Conservation (phyloP, 2,329 filamentous ascomycete species). For the Fusarium haematococcum region DNA sequence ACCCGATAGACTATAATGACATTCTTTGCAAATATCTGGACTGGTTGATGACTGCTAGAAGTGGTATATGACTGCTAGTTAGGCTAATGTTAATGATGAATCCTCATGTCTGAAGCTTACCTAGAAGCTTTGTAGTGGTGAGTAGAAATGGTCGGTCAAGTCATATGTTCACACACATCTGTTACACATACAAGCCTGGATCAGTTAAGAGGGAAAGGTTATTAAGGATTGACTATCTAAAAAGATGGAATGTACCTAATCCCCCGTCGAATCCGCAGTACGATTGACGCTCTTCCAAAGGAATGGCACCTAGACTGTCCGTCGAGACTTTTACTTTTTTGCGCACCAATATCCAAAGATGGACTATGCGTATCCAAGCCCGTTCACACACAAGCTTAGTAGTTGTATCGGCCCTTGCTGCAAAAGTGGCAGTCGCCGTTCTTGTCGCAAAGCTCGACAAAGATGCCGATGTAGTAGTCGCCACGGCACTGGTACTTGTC, state of each 20-base stretch:
- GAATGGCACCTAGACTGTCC: conserved; percentile 1
- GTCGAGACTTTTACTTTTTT: conserved; percentile 1
- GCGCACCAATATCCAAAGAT: not conserved
- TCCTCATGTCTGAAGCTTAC: not conserved
- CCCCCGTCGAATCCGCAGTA: conserved; percentile 12
- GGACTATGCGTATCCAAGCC: not conserved
- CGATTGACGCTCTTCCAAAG: not conserved
- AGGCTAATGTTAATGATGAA: not conserved
- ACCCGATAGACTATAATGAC: conserved; percentile 10
- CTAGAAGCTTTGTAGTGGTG: too few relatives aligned
- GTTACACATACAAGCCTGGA: not conserved
- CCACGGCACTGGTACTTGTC: conserved; percentile 39
- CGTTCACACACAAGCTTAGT: not conserved
- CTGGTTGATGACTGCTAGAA: too few relatives aligned
- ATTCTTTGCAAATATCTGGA: not conserved
- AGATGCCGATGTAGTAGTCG: conserved; percentile 41
- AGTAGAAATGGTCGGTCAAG: too few relatives aligned
- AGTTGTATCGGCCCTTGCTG: conserved; percentile 12
- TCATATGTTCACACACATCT: not conserved
- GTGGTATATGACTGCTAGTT: too few relatives aligned
- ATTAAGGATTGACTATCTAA: conserved; percentile 36
- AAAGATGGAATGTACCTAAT: conserved; percentile 31
- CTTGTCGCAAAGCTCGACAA: conserved; percentile 39
- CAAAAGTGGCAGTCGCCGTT: conserved; percentile 17
- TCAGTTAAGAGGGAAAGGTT: conserved; percentile 21